phyloP scores from a whole-genome alignment of 352 stramenopile species.

The Phytopythium cucurbitacearum region DNA sequence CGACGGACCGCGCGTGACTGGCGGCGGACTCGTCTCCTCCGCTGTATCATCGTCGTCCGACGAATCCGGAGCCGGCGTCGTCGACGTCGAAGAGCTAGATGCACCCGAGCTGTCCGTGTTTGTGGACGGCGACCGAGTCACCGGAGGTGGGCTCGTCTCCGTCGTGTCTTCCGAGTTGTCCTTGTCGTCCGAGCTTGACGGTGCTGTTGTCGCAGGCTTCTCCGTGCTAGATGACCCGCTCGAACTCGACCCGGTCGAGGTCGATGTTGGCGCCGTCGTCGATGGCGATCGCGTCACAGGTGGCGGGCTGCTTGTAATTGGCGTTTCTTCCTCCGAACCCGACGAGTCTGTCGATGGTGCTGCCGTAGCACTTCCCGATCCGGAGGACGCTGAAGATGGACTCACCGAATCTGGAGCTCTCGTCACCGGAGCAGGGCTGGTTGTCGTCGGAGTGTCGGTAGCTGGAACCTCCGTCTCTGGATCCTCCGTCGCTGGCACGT shows the following conservation, averaged over 20 bases:
- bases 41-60: constrained; percentile 15
- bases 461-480: constrained; percentile 7
- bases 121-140: constrained; percentile 15
- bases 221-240: not conserved
- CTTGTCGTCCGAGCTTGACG: too few relatives aligned
- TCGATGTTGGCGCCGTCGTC: constrained; percentile 12
- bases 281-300: constrained; percentile 15
- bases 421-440: constrained; percentile 16
- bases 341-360: constrained; percentile 10
- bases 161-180: not conserved
- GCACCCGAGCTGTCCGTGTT: constrained; percentile 1
- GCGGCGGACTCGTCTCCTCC: constrained; percentile 18
- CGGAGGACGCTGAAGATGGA: constrained; percentile 5
- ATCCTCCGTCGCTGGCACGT: not conserved
- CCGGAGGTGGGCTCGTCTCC: constrained; percentile 21
- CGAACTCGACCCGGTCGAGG: constrained; percentile 9
- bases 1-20: constrained; percentile 19
- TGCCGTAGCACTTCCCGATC: constrained; percentile 7
- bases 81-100: constrained; percentile 7
- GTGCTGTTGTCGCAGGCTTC: too few relatives aligned
- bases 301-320: constrained; percentile 1
- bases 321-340: not conserved
- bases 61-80: not conserved
- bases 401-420: constrained; percentile 3
- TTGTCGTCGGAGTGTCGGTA: constrained; percentile 8